phyloP scores from a whole-genome alignment of 164 flowering plant genomes.

The Vitis amurensis region DNA sequence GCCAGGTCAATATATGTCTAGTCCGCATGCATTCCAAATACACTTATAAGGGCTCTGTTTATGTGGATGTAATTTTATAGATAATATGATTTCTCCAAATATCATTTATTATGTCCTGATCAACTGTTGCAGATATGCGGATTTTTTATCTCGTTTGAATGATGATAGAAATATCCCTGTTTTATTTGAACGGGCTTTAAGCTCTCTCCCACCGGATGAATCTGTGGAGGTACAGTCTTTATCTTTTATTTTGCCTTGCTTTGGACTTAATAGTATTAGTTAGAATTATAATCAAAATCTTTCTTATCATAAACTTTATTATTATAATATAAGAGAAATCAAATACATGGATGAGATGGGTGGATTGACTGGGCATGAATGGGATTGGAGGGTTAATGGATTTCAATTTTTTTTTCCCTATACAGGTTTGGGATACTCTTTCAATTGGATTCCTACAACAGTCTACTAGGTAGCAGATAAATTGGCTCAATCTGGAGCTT shows the following conservation, averaged over 20 bases:
- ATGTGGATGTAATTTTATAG: not conserved
- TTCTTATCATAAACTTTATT: too few species aligned
- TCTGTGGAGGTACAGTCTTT: slow-evolving; percentile 70
- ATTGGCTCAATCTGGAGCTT: too few species aligned
- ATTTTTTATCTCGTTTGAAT: slow-evolving; percentile 86
- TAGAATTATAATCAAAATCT: too few species aligned
- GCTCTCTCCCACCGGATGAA: slow-evolving; percentile 78
- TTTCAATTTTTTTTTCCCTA: too few species aligned
- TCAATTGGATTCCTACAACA: too few species aligned
- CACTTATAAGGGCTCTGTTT: not conserved
- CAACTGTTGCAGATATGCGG: slow-evolving; percentile 72
- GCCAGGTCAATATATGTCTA: not conserved
- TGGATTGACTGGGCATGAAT: too few species aligned
- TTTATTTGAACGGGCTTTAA: slow-evolving; percentile 90
- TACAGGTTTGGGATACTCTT: too few species aligned
- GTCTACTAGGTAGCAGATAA: too few species aligned
- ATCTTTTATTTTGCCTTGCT: not conserved
- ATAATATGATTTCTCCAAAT: not conserved
- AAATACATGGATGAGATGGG: too few species aligned
- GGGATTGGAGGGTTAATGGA: too few species aligned
- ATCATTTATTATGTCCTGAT: slow-evolving; percentile 7
- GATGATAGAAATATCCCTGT: slow-evolving; percentile 95
- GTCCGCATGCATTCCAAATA: not conserved
- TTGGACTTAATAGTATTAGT: not conserved
- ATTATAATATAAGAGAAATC: too few species aligned